Conservation (phyloP, 2,329 filamentous ascomycete species). For the Fusarium paranaense region DNA sequence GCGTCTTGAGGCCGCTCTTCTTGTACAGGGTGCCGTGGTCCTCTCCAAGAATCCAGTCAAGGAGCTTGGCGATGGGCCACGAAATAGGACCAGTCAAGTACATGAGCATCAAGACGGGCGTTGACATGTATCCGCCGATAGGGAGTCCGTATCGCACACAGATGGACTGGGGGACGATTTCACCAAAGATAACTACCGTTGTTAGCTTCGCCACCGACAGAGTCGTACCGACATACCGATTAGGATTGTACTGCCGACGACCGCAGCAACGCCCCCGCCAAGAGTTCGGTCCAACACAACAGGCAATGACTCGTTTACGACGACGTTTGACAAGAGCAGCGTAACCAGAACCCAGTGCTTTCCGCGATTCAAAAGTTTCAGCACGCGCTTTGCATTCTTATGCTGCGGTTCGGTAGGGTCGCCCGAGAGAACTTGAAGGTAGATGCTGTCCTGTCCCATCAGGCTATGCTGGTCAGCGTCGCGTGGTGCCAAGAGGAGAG, state of each 20-base stretch:
- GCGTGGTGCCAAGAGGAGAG: conserved; percentile 26
- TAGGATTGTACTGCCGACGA: conserved; percentile 90
- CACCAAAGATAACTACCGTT: conserved; percentile 89
- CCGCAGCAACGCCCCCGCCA: conserved; percentile 93
- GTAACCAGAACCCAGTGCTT: conserved; percentile 99
- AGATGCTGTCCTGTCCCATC: conserved; percentile 89
- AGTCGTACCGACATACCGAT: conserved; percentile 74
- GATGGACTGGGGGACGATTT: conserved; percentile 94
- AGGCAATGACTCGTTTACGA: conserved; percentile 95
- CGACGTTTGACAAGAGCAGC: conserved; percentile 92
- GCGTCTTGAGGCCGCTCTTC: conserved; percentile 95
- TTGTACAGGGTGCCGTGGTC: conserved; percentile 98
- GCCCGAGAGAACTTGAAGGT: conserved; percentile 91
- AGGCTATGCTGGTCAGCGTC: conserved; percentile 52
- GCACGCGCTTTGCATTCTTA: conserved; percentile 84
- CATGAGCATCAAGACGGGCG: conserved; percentile 89
- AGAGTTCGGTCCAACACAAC: conserved; percentile 95
- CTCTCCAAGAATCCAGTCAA: conserved; percentile 92
- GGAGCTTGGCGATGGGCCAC: conserved; percentile 94
- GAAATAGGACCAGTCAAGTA: conserved; percentile 90
- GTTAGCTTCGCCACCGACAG: conserved; percentile 33
- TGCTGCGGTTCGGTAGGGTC: conserved; percentile 88
- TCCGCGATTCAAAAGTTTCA: conserved; percentile 82
- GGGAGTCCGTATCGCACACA: conserved; percentile 96
- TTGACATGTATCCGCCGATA: conserved; percentile 94